Conservation (phyloP, 306 rosid species). For the Fagus crenata region DNA sequence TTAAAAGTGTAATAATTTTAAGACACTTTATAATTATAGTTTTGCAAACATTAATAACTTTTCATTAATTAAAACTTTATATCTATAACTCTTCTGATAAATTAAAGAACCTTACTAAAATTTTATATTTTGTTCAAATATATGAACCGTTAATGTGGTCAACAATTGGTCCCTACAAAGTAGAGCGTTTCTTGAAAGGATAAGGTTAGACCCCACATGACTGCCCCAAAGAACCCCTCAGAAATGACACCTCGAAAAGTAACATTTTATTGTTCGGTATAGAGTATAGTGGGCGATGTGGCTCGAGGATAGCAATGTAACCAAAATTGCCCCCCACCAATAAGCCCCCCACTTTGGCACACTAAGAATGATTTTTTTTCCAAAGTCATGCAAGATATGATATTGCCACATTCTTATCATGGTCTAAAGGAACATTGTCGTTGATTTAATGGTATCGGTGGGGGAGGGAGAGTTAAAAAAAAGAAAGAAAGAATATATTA, state of each 20-base stretch:
- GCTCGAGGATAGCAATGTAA: slow-evolving; percentile 26
- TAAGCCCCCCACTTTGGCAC: slow-evolving; percentile 19
- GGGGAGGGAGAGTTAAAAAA: slow-evolving; percentile 14
- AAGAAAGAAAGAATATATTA: not conserved
- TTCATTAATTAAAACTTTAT: too few species aligned
- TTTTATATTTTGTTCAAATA: too few species aligned
- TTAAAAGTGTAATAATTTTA: too few species aligned
- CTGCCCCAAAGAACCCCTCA: slow-evolving; percentile 17
- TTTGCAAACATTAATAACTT: not conserved
- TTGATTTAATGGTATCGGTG: slow-evolving; percentile 15
- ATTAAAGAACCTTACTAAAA: too few species aligned
- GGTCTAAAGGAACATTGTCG: slow-evolving; percentile 11
- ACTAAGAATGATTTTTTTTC: slow-evolving; percentile 7
- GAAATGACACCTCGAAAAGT: slow-evolving; percentile 33
- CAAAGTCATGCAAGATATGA: slow-evolving; percentile 24
- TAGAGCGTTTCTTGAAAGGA: slow-evolving; percentile 19
- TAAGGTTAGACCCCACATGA: slow-evolving; percentile 26
- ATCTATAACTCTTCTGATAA: too few species aligned
- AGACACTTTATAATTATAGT: not conserved
- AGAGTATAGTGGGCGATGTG: slow-evolving; percentile 44
- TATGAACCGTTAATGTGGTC: slow-evolving; percentile 15
- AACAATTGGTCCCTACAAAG: slow-evolving; percentile 10
- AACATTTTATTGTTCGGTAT: slow-evolving; percentile 28
- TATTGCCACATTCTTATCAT: slow-evolving; percentile 22
- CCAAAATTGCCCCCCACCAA: slow-evolving; percentile 13